phyloP scores from a whole-genome alignment of 2,329 filamentous ascomycete species.

The Fusarium oligoseptatum region DNA sequence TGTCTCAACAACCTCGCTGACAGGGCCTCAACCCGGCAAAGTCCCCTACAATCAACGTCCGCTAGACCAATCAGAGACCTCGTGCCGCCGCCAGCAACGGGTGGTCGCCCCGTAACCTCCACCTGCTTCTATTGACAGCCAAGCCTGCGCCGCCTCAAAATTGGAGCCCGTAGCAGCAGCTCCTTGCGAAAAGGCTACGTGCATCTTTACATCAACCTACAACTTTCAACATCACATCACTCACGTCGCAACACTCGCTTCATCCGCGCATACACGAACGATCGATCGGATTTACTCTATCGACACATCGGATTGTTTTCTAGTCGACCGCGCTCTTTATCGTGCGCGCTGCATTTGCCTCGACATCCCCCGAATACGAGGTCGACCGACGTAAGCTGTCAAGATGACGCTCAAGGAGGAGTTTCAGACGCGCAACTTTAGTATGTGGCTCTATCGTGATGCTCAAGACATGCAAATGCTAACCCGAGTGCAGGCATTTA shows the following conservation, averaged over 20 bases:
- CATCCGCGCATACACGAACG: slow-evolving; percentile 37
- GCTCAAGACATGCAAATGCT: slow-evolving; percentile 43
- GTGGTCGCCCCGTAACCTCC: slow-evolving; percentile 33
- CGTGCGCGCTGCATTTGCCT: slow-evolving; percentile 24
- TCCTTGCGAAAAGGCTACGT: slow-evolving; percentile 51
- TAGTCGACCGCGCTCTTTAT: slow-evolving; percentile 12
- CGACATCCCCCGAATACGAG: slow-evolving; percentile 37
- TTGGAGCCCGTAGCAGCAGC: slow-evolving; percentile 36
- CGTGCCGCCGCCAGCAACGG: slow-evolving; percentile 21
- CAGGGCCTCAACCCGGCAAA: slow-evolving; percentile 38
- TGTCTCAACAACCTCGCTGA: slow-evolving; percentile 20
- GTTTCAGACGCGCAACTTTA: slow-evolving; percentile 81
- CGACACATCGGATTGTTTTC: slow-evolving; percentile 4
- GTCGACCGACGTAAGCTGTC: slow-evolving; percentile 50
- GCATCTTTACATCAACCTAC: slow-evolving; percentile 32
- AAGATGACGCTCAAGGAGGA: slow-evolving; percentile 80
- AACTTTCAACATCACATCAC: slow-evolving; percentile 45
- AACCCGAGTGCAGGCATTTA: slow-evolving; percentile 72
- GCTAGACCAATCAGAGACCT: slow-evolving; percentile 16
- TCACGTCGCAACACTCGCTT: slow-evolving; percentile 25
- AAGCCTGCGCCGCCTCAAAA: slow-evolving; percentile 42
- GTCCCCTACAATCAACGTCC: slow-evolving; percentile 3
- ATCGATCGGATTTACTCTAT: slow-evolving; percentile 27
- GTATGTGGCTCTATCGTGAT: slow-evolving; percentile 60
- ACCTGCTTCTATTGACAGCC: slow-evolving; percentile 34